phyloP scores from a whole-genome alignment of 257 asterid genomes.

The Solanum ahanhuiri region DNA sequence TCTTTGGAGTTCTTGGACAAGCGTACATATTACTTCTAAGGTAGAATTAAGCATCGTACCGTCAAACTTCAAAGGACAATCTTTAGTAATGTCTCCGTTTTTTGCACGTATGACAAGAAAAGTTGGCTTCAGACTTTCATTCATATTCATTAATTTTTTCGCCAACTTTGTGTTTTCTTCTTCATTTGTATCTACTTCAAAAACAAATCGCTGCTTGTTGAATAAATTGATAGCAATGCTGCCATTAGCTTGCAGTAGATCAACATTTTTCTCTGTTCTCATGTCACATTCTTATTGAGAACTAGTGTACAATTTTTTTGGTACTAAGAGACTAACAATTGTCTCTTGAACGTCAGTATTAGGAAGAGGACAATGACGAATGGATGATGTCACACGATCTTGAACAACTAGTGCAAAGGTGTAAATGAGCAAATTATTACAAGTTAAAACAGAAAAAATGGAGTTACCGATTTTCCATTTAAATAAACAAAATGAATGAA shows the following conservation, averaged over 20 bases:
- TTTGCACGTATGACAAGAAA: background rate
- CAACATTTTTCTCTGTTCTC: background rate
- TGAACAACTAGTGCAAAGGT: background rate
- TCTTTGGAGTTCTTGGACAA: background rate
- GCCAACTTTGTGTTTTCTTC: background rate
- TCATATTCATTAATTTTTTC: too few species aligned
- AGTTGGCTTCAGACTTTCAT: background rate
- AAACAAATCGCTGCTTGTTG: background rate
- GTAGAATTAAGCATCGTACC: background rate
- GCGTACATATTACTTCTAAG: background rate
- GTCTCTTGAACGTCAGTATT: too few species aligned
- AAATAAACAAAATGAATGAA: too few species aligned
- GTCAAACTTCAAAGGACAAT: background rate
- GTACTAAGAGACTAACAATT: background rate
- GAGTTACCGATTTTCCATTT: too few species aligned
- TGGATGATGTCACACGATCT: background rate
- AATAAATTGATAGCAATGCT: background rate
- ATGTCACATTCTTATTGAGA: background rate
- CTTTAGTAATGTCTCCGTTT: background rate
- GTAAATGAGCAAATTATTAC: too few species aligned
- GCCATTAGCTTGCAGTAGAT: background rate
- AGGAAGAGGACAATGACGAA: background rate
- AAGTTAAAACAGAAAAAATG: too few species aligned
- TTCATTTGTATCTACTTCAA: background rate
- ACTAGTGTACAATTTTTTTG: background rate